Conservation (phyloP, 768 basidiomycete genomes). For the Lentinula raphanica region DNA sequence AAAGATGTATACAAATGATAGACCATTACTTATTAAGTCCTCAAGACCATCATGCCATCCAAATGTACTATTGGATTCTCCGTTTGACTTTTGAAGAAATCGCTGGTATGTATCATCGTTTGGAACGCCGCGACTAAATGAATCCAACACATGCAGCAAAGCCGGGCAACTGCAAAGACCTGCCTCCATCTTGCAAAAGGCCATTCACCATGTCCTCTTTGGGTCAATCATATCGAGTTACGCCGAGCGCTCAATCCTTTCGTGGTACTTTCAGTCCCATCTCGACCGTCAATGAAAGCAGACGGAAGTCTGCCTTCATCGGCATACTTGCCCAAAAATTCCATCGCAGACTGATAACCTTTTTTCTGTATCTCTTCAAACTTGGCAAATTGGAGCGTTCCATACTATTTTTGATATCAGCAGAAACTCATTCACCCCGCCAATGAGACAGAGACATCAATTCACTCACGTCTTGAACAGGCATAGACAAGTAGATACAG, state of each 20-base stretch:
- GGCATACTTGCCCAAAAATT: slow-evolving; percentile 71
- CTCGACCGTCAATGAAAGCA: slow-evolving; percentile 58
- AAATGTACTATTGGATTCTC: too few species aligned
- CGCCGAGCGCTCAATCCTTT: slow-evolving; percentile 75
- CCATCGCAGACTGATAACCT: slow-evolving; percentile 70
- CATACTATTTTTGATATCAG: slow-evolving; percentile 50
- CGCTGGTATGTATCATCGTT: too few species aligned
- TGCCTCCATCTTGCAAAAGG: too few species aligned
- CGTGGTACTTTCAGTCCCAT: slow-evolving; percentile 42
- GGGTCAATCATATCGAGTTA: slow-evolving; percentile 50
- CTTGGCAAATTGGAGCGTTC: slow-evolving; percentile 85
- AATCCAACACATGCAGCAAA: too few species aligned
- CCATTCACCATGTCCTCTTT: neutral
- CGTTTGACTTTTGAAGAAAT: too few species aligned
- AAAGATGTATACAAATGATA: too few species aligned
- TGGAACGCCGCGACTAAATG: too few species aligned
- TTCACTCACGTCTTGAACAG: slow-evolving; percentile 75
- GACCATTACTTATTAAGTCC: too few species aligned
- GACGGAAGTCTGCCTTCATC: slow-evolving; percentile 81
- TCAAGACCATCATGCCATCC: too few species aligned
- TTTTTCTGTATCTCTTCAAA: slow-evolving; percentile 84
- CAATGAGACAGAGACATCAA: too few species aligned
- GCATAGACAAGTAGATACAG: slow-evolving; percentile 91
- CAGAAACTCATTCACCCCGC: neutral
- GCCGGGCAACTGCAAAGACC: too few species aligned